A percentile compares a stretch with the other conserved stretches of the same genome.
phyloP scores from a whole-genome alignment of 345 rosid species.

The Eucalyptus decipiens region DNA sequence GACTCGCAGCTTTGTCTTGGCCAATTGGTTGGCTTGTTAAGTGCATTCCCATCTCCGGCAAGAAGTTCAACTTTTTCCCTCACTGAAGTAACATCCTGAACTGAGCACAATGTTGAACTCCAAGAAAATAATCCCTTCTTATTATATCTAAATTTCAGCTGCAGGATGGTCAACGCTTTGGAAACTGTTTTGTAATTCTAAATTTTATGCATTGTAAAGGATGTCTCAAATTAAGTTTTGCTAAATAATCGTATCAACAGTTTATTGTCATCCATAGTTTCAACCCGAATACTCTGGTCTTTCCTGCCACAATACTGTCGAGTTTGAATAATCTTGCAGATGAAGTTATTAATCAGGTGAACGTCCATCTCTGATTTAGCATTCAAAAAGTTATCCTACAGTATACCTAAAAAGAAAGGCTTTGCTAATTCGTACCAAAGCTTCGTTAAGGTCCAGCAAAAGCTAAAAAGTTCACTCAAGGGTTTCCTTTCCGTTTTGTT shows the following conservation, averaged over 20 bases:
- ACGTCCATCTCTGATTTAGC: not conserved
- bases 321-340: rapidly evolving
- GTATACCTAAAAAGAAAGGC: rapidly evolving
- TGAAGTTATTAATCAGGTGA: not conserved
- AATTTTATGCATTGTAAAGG: rapidly evolving
- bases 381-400: not conserved
- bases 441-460: too few species aligned
- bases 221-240: rapidly evolving
- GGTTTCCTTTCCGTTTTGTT: rapidly evolving
- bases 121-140: not conserved
- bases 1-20: constrained; percentile 50
- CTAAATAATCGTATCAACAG: rapidly evolving
- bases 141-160: not conserved
- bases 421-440: rapidly evolving
- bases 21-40: constrained; percentile 62
- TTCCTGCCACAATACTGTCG: rapidly evolving
- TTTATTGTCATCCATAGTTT: not conserved
- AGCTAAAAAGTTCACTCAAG: too few species aligned
- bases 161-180: rapidly evolving
- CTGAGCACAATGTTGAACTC: rapidly evolving
- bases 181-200: not conserved
- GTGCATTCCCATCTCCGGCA: constrained; percentile 36
- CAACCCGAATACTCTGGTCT: not conserved
- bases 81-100: rapidly evolving
- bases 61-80: rapidly evolving